phyloP scores from a whole-genome alignment of 345 rosid genomes.

The Moricandia arvensis region DNA sequence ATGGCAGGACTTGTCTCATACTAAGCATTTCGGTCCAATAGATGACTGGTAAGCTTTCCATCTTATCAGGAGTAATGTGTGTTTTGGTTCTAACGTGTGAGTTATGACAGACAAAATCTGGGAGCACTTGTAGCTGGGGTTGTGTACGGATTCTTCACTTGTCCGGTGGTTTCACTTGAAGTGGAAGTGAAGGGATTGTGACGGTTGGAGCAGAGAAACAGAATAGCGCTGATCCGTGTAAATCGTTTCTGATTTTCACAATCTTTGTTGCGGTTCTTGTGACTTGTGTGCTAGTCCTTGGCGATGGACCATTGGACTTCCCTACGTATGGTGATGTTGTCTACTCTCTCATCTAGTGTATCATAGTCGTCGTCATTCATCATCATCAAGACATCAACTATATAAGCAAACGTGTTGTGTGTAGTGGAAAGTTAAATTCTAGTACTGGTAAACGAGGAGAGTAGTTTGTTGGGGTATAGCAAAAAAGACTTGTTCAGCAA shows the following conservation, averaged over 20 bases:
- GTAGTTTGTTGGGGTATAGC: neutral
- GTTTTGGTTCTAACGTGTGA: neutral
- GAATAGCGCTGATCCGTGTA: conserved; percentile 51
- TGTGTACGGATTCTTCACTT: conserved; percentile 59
- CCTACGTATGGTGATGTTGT: conserved; percentile 42
- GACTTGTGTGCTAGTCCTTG: conserved; percentile 45
- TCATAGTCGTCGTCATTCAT: neutral
- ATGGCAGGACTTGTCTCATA: conserved; percentile 61
- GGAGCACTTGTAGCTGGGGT: conserved; percentile 74
- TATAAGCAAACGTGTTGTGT: neutral
- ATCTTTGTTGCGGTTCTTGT: conserved; percentile 44
- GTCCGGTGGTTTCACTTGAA: conserved; percentile 60
- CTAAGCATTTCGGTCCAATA: conserved; percentile 73
- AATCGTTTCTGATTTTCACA: conserved; percentile 55
- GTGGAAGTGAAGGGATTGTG: conserved; percentile 49
- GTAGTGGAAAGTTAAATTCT: conserved; percentile 2
- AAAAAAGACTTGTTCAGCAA: neutral
- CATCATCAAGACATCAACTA: neutral
- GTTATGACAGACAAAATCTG: conserved; percentile 60
- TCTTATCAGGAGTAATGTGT: neutral
- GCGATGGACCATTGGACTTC: conserved; percentile 55
- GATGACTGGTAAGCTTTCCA: conserved; percentile 67
- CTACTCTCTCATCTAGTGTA: conserved; percentile 43
- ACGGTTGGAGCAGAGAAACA: conserved; percentile 38
- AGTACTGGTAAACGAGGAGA: neutral